Base-by-base conservation (phyloP, 768 basidiomycete species). In the Cystobasidium tubakii region DNA sequence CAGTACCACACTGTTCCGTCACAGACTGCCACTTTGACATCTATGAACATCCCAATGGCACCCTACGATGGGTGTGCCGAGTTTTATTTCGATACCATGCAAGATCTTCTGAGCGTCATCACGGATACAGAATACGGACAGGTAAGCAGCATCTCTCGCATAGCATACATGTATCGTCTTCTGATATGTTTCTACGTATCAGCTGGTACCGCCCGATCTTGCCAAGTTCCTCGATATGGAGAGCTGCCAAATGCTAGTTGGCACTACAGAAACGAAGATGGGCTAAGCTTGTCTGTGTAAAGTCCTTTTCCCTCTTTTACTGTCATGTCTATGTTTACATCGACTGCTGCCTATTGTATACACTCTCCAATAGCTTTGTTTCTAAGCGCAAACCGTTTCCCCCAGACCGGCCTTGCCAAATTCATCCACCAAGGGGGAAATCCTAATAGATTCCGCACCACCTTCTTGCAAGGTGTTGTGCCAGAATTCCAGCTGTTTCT, bases 171-270 rank as follows among this genome's bases (percentile, higher is more conserved):
- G n/a, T n/a, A n/a, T n/a, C n/a, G n/a, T n/a, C n/a, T n/a, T n/a
- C n/a, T n/a, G n/a, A n/a, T n/a, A n/a, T n/a, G n/a, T n/a, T n/a
- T n/a, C n/a, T n/a, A n/a, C n/a, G 15, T n/a, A n/a, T 54, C 21
- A n/a, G 53, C 21, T 54, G 6, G 53, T 54, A 4, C 53, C 53
- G 27, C 53, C 53, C 21, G 53, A 54, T 29, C 27, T 54, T n/a
- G 21, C 53, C n/a, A 54, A 54, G 27, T 54, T 54, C 53, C 53
- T 54, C 53, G 53, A 54, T n/a, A 54, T 54, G 53, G 53, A 54
- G n/a, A 54, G 53, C 53, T 54, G 53, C 27, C 53, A 54, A n/a
- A 54, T 54, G 53, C 21, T 54, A 10, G 27, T 54, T n/a, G 53
- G 53, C 27, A 54, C 53, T n/a, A 54, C 53, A n/a, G 53, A 54